Base-by-base conservation (phyloP, 371 early-diverging fungal genomes). In the Mortierella sp. region DNA sequence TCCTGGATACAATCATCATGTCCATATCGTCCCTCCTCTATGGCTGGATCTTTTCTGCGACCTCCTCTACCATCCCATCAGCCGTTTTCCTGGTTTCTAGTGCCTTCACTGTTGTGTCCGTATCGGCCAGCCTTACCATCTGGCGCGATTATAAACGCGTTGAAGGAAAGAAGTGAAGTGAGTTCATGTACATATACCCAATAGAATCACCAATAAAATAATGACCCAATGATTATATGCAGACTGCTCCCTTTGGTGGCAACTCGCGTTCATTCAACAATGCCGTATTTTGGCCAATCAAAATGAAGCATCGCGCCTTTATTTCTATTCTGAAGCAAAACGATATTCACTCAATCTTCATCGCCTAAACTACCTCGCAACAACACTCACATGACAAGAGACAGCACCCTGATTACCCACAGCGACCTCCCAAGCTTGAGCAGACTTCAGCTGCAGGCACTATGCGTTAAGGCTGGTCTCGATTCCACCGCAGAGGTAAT, bases 401-500 rank as follows among this genome's bases (percentile, higher is more conserved):
- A 68, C 68, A n/a, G 45, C 51, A 43, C 53, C 22, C 32, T 22
- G 12, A 28, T 34, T 2, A 51, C 22, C 23, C 64, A 67, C 6
- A 29, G 42, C 10, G 60, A 63, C 3, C 43, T 76, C 37, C 43
- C 63, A 0, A 59, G 64, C 8, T 22, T 76, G 68, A 60, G 47
- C 31, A 60, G 81, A 26, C 68, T 75, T 13, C 75, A 80, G 34
- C 71, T 80, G 10, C 81, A 80, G 55, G 62, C 81, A 2, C 65
- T 71, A 12, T 80, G 81, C 53, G 75, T 75, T 61, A 75, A 80
- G n/a, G 64, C 51, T 0, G 81, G 81, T 4, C 65, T 80, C 26
- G 75, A 68, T 56, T 59, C 81, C 7, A 80, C 75, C 0, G 68
- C 45, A 5, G 70, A 65, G 19, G 81, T 80, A 75, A 66, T 35